Evolutionary conservation across 2,329 filamentous ascomycete genomes (phyloP), one percentile per base, ranked within the genome.

Genomic region (Fusarium sambucinum): DNA sequence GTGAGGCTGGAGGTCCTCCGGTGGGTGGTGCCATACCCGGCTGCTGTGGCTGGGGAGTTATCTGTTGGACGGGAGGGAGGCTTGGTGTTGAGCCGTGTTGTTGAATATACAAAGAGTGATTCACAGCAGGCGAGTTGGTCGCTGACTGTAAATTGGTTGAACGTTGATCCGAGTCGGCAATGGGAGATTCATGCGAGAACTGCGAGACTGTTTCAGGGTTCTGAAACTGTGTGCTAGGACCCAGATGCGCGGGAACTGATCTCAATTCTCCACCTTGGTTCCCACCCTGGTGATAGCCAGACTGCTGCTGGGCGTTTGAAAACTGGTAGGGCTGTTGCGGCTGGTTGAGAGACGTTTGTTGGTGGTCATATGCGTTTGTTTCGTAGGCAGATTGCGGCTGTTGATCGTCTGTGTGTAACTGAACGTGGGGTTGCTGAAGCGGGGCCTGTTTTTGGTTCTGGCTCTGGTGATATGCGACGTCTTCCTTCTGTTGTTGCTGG

Each of bases 131-230:
- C 13, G 82, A 81, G n/a, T 77, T 76, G 66, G 83, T 82, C 47
- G 78, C 75, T 52, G 82, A 80, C 33, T 85, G 81, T 54, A 80
- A 72, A 68, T 79, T 80, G 66, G 77, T 74, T 63, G 80, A 77
- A 50, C 73, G 73, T 63, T 77, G 77, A 62, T 86, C 85, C 38
- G 80, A 80, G 66, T 88, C 86, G 41, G 81, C 79, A 19, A 83
- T 75, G 35, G 84, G 84, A 33, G 87, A 89, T 61, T 90, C 88
- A 81, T 86, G 83, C 74, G 88, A 90, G 69, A 88, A 75, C 76
- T 89, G 87, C 9, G 87, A 90, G 37, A 87, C 77, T 7, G 87
- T 88, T 76, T 90, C 88, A 29, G 86, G 79, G 72, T 88, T 89
- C 57, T 76, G 78, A 52, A 76, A 76, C 55, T 65, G 77, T 58